phyloP scores from a whole-genome alignment of 2,329 filamentous ascomycete species.

The Escovopsis sp. region DNA sequence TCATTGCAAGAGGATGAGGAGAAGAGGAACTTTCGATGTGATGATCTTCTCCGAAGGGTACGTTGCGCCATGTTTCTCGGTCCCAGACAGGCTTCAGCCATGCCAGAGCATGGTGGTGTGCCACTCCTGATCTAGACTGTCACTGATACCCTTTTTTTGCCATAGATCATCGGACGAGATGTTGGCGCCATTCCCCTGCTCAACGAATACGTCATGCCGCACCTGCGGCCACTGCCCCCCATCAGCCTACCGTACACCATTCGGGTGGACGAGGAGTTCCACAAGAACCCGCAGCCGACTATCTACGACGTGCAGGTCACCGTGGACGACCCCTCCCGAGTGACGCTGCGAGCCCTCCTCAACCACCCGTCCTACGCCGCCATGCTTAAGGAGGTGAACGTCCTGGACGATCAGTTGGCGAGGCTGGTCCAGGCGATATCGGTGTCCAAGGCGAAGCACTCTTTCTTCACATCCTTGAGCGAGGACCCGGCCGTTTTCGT shows the following conservation, averaged over 20 bases:
- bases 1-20: constrained; percentile 89
- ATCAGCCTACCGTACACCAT: constrained; percentile 84
- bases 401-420: constrained; percentile 73
- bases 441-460: constrained; percentile 77
- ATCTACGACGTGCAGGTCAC: constrained; percentile 81
- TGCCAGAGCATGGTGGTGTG: too few species aligned
- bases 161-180: constrained; percentile 57
- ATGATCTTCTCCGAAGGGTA: constrained; percentile 66
- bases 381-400: constrained; percentile 60
- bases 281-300: constrained; percentile 59
- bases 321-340: constrained; percentile 67
- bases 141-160: constrained; percentile 1
- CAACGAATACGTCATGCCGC: constrained; percentile 61
- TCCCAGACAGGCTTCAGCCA: too few species aligned
- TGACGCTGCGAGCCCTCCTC: constrained; percentile 48
- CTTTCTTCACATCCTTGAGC: constrained; percentile 66
- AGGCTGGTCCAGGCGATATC: constrained; percentile 68
- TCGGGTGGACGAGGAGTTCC: constrained; percentile 73
- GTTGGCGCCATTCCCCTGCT: constrained; percentile 75
- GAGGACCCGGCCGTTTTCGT: constrained; percentile 76
- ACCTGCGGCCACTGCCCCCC: constrained; percentile 66
- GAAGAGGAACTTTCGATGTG: constrained; percentile 81
- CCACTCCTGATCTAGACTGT: not conserved
- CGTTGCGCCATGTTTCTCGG: too few species aligned
- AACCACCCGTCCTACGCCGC: constrained; percentile 54